Evolutionary conservation across 2,329 filamentous ascomycete species (phyloP).

Genomic region (Pseudofabraea citricarpa): DNA sequence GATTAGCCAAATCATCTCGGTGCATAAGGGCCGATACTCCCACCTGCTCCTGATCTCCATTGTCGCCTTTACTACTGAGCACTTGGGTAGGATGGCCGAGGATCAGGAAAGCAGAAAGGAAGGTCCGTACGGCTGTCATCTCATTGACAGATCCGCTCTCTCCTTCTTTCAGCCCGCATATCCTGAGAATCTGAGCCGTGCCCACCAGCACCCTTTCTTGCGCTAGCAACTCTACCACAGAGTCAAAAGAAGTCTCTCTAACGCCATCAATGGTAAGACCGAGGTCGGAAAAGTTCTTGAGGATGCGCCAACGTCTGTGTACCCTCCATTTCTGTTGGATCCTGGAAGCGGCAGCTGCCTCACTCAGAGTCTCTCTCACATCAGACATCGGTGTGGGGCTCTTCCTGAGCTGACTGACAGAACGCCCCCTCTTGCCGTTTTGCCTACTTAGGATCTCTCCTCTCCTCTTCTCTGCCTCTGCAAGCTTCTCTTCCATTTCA

Average conservation of each 20-base stretch:
- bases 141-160: slow-evolving; percentile 58
- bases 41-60: slow-evolving; percentile 53
- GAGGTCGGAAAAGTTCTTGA: slow-evolving; percentile 62
- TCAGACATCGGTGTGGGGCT: slow-evolving; percentile 44
- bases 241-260: slow-evolving; percentile 66
- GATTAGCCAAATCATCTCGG: slow-evolving; percentile 53
- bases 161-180: slow-evolving; percentile 66
- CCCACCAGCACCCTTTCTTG: slow-evolving; percentile 60
- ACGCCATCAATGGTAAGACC: slow-evolving; percentile 68
- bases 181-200: slow-evolving; percentile 62
- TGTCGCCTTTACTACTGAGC: slow-evolving; percentile 65
- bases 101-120: slow-evolving; percentile 76
- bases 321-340: slow-evolving; percentile 70
- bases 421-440: slow-evolving; percentile 47
- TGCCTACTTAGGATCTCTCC: slow-evolving; percentile 55
- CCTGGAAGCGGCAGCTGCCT: slow-evolving; percentile 57
- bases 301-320: slow-evolving; percentile 48
- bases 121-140: slow-evolving; percentile 68
- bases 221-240: slow-evolving; percentile 64
- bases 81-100: slow-evolving; percentile 75
- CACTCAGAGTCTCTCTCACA: slow-evolving; percentile 42
- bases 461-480: slow-evolving; percentile 69
- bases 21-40: slow-evolving; percentile 38
- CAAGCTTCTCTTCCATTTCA: slow-evolving; percentile 76
- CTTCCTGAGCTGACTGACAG: slow-evolving; percentile 49